phyloP scores from a whole-genome alignment of 2,329 filamentous ascomycete species.

The Talaromyces islandicus region DNA sequence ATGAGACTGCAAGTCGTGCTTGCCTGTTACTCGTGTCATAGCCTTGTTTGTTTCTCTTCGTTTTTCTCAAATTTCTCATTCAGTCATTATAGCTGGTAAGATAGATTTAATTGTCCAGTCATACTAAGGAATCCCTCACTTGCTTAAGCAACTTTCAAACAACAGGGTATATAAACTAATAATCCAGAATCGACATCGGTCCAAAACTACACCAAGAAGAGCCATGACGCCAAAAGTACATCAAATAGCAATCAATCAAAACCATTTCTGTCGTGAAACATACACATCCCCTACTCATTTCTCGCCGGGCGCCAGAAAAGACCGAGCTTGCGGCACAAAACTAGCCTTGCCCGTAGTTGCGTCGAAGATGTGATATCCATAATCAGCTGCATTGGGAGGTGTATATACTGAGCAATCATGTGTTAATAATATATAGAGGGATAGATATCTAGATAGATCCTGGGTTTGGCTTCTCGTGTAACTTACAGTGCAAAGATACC shows the following conservation, averaged over 20 bases:
- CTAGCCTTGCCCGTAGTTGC: slow-evolving; percentile 66
- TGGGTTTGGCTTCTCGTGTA: neutral
- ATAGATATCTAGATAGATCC: too few species aligned
- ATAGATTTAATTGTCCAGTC: neutral
- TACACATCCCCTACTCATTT: neutral
- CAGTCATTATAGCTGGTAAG: neutral
- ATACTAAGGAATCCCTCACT: neutral
- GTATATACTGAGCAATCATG: slow-evolving; percentile 60
- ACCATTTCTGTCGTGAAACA: neutral
- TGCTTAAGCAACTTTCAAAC: neutral
- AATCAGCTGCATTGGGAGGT: slow-evolving; percentile 78
- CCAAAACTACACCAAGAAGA: neutral
- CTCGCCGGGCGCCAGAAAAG: neutral
- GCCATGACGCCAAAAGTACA: neutral
- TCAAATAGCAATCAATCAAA: neutral
- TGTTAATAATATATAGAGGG: slow-evolving; percentile 1
- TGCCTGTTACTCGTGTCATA: neutral
- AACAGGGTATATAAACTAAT: neutral
- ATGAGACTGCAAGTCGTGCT: too few species aligned
- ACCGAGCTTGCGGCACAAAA: neutral
- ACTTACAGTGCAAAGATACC: slow-evolving; percentile 71
- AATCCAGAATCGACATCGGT: neutral
- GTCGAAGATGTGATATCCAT: slow-evolving; percentile 78
- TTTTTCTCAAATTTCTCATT: neutral
- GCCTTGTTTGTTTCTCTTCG: too few species aligned